Conservation (phyloP, 805 yeast genomes). For the Limtongia smithiae region DNA sequence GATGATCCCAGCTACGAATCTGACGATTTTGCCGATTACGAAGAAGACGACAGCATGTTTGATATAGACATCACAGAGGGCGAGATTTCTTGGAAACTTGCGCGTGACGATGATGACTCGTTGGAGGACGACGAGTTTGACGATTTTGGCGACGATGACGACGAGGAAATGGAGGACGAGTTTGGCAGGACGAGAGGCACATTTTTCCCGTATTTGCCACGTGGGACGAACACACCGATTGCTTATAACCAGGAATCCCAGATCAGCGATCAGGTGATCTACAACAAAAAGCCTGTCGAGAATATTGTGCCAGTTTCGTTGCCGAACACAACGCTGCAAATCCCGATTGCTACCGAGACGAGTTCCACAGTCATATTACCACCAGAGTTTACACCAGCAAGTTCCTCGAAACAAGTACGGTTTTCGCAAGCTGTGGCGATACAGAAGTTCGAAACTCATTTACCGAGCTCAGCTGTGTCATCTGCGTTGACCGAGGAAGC, state of each 20-base stretch:
- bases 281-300: too few species aligned
- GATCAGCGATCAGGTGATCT: too few species aligned
- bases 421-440: conserved; percentile 54
- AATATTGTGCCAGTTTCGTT: too few species aligned
- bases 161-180: conserved; percentile 41
- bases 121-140: conserved; percentile 36
- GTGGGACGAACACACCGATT: conserved; percentile 20
- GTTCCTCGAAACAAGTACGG: conserved; percentile 41
- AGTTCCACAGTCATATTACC: too few species aligned
- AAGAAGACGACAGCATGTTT: conserved; percentile 47
- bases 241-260: too few species aligned
- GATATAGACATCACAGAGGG: conserved; percentile 23
- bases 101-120: conserved; percentile 41
- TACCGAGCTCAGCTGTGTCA: conserved; percentile 18
- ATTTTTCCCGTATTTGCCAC: conserved; percentile 35
- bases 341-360: neutral
- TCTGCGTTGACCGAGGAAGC: neutral
- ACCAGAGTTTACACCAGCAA: conserved; percentile 4
- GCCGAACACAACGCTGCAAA: too few species aligned
- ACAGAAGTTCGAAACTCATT: conserved; percentile 47
- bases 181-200: conserved; percentile 39
- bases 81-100: conserved; percentile 35
- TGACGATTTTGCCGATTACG: conserved; percentile 51
- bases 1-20: conserved; percentile 51
- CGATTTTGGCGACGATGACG: conserved; percentile 44